phyloP scores from a whole-genome alignment of 306 rosid genomes.

The Notholithocarpus densiflorus region DNA sequence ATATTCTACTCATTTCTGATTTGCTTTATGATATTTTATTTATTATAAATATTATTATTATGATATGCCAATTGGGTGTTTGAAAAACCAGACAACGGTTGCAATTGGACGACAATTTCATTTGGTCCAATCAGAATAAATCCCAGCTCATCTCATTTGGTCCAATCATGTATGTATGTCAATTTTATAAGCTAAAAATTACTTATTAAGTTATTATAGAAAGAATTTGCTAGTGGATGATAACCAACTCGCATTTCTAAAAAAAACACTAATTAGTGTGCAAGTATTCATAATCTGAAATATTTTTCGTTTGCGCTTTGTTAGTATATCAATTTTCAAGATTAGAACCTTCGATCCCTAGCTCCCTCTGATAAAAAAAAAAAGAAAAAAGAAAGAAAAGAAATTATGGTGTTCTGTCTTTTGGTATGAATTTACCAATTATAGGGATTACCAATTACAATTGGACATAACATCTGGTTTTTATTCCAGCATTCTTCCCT shows the following conservation, averaged over 20 bases:
- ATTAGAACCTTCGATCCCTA: not conserved
- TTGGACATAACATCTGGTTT: not conserved
- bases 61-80: not conserved
- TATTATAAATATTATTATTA: not conserved
- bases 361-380: not conserved
- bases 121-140: too few relatives aligned
- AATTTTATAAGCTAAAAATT: too few relatives aligned
- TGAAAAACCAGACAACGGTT: not conserved
- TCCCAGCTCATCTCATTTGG: too few relatives aligned
- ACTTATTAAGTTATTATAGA: too few relatives aligned
- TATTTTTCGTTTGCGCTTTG: too few relatives aligned
- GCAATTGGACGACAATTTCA: not conserved
- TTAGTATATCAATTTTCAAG: too few relatives aligned
- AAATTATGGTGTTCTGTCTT: not conserved
- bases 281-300: not conserved
- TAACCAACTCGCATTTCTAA: too few relatives aligned
- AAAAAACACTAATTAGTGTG: too few relatives aligned
- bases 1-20: slow-evolving; percentile 32
- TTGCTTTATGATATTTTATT: not conserved
- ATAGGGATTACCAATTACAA: not conserved
- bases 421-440: not conserved
- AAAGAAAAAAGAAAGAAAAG: not conserved
- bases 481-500: not conserved
- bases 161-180: too few relatives aligned
- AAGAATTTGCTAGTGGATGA: too few relatives aligned